phyloP scores from a whole-genome alignment of 352 stramenopile species.

The Phytopythium boreale region DNA sequence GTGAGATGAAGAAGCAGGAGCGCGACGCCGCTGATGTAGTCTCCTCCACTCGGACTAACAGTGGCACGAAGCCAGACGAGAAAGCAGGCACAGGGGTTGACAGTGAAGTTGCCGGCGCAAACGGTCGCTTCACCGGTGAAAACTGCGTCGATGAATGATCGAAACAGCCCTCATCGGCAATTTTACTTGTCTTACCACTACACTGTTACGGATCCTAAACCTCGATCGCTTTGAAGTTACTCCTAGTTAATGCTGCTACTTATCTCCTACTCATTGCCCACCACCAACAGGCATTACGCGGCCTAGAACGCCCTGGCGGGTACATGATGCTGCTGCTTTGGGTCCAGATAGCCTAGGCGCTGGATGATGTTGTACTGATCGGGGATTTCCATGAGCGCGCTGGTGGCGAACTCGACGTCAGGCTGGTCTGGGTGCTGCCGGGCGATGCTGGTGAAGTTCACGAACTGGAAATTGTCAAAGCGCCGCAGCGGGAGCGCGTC shows the following conservation, averaged over 20 bases:
- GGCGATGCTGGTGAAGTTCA: constrained; percentile 59
- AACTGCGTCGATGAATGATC: background rate
- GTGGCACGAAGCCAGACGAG: background rate
- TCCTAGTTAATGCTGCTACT: background rate
- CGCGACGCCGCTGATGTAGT: background rate
- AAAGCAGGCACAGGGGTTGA: background rate
- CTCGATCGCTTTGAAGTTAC: too few species aligned
- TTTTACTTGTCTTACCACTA: too few species aligned
- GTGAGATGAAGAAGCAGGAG: constrained; percentile 36
- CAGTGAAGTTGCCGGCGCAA: background rate
- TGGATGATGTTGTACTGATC: constrained; percentile 58
- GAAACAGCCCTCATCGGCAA: background rate
- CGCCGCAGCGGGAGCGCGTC: constrained; percentile 44
- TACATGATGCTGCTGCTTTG: background rate
- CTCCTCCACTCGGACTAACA: too few species aligned
- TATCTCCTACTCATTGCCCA: background rate
- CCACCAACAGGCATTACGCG: background rate
- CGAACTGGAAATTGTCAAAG: constrained; percentile 84
- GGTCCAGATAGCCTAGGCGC: constrained; percentile 26
- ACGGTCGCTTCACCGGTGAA: background rate
- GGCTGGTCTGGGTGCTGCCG: constrained; percentile 44
- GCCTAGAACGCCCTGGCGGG: background rate
- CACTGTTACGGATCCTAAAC: too few species aligned
- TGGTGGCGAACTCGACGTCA: constrained; percentile 60
- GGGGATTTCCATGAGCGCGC: constrained; percentile 65